Evolutionary conservation across 257 asterid genomes (phyloP).

Genomic region (Nicotiana paniculata): DNA sequence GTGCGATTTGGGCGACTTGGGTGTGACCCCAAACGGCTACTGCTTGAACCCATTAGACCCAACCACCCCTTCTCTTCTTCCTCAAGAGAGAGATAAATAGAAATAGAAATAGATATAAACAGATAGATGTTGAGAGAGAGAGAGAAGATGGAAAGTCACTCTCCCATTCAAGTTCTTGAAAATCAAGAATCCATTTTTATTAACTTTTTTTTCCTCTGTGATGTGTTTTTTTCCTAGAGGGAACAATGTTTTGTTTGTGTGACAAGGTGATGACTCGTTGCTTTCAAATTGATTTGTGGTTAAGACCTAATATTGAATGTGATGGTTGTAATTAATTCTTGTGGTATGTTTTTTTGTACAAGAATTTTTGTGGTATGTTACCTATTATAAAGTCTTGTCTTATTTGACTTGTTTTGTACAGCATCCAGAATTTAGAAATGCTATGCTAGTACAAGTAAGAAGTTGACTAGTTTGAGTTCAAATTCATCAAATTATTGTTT

Average conservation of each 20-base stretch:
- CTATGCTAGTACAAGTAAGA: not conserved
- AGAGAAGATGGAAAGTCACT: slow-evolving; percentile 4
- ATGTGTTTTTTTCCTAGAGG: not conserved
- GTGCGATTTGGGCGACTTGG: not conserved
- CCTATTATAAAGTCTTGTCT: not conserved
- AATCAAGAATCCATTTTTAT: not conserved
- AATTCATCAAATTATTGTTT: no score
- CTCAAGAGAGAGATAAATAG: not conserved
- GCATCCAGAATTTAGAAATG: not conserved
- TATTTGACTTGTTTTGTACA: not conserved
- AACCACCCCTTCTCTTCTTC: slow-evolving; percentile 4
- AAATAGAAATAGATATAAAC: not conserved
- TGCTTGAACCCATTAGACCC: slow-evolving; percentile 27
- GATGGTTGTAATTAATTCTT: slow-evolving; percentile 1
- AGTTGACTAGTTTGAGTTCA: not conserved
- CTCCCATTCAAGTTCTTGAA: not conserved
- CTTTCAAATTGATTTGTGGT: slow-evolving; percentile 4
- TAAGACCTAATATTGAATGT: slow-evolving; percentile 4
- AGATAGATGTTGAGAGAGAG: not conserved
- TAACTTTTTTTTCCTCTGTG: not conserved
- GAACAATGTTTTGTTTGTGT: not conserved
- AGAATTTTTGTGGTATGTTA: not conserved
- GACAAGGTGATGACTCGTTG: not conserved
- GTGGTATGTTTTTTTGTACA: not conserved
- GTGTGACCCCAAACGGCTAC: slow-evolving; percentile 20